These are phyloP conservation scores for Lunularia cruciata DNA, from an alignment of 225 moss, liverwort and hornwort species.

Conservation along the genomic window DNA sequence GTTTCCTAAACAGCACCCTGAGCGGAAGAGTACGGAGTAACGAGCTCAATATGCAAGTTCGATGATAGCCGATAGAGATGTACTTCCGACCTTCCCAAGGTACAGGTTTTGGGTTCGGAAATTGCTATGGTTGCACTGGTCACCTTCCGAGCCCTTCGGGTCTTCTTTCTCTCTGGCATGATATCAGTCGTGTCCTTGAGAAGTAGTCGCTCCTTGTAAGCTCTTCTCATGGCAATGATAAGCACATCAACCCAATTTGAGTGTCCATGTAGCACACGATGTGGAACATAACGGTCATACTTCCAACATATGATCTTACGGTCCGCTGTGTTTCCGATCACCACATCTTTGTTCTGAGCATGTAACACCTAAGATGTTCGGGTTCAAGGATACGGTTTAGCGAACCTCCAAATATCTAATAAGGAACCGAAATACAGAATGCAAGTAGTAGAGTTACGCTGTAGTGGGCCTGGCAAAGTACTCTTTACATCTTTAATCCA, in stretches of 20 bases:
- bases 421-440: neutral
- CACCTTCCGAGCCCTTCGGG: neutral
- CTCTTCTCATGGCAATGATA: slow-evolving; percentile 47
- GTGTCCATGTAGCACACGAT: slow-evolving; percentile 66
- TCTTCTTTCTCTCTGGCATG: slow-evolving; percentile 50
- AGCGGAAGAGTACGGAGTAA: neutral
- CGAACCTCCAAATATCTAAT: neutral
- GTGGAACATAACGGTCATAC: slow-evolving; percentile 52
- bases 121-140: neutral
- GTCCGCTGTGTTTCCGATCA: slow-evolving; percentile 53
- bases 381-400: neutral
- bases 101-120: neutral
- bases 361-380: slow-evolving; percentile 48
- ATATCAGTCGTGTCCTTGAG: slow-evolving; percentile 49
- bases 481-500: too few species aligned
- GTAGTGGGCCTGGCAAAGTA: too few species aligned
- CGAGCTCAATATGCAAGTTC: neutral
- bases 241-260: slow-evolving; percentile 62
- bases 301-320: slow-evolving; percentile 58
- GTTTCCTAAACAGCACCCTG: neutral
- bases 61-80: too few species aligned
- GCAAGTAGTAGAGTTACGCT: too few species aligned
- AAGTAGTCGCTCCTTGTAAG: slow-evolving; percentile 58
- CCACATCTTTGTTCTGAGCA: slow-evolving; percentile 43
- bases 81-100: neutral